phyloP scores from a whole-genome alignment of 1,284 basidiomycete species.

The Laetiporus sulphureus region DNA sequence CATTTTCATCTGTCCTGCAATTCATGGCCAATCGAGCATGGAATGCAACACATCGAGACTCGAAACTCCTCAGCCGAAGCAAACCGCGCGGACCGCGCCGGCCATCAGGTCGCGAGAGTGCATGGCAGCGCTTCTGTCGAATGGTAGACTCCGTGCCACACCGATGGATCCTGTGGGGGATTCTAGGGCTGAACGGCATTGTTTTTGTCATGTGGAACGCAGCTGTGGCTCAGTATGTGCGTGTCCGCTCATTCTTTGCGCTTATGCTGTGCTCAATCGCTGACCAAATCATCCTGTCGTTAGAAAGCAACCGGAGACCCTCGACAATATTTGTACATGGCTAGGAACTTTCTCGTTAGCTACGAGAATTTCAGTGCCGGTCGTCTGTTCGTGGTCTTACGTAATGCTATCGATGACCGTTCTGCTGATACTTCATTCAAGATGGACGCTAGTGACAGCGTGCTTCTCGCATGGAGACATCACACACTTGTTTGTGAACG shows the following conservation, averaged over 20 bases:
- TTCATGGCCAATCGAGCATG: constrained; percentile 13
- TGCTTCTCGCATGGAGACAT: constrained; percentile 67
- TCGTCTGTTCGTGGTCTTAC: constrained; percentile 48
- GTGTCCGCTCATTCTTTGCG: no score
- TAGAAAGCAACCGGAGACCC: constrained; percentile 45
- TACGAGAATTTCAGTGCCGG: constrained; percentile 63
- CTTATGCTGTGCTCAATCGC: no score
- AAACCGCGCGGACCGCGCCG: constrained; percentile 2
- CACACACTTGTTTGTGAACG: constrained; percentile 73
- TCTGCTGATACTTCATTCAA: constrained; percentile 21
- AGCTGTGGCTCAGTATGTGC: constrained; percentile 31
- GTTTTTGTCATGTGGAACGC: constrained; percentile 38
- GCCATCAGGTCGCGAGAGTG: constrained; percentile 10
- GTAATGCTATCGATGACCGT: constrained; percentile 3
- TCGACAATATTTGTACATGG: constrained; percentile 50
- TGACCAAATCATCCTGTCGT: no score
- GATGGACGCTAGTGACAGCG: constrained; percentile 77
- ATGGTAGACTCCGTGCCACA: constrained; percentile 32
- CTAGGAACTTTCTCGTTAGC: constrained; percentile 60
- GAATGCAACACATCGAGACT: constrained; percentile 21
- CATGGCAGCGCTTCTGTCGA: constrained; percentile 18
- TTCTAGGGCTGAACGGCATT: constrained; percentile 39
- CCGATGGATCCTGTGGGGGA: constrained; percentile 34
- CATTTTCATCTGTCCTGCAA: constrained; percentile 12
- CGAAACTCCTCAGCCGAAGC: constrained; percentile 7